These are phyloP conservation scores for Monosporozyma siamensis DNA, from an alignment of 805 yeast genomes.

Conservation along the genomic window DNA sequence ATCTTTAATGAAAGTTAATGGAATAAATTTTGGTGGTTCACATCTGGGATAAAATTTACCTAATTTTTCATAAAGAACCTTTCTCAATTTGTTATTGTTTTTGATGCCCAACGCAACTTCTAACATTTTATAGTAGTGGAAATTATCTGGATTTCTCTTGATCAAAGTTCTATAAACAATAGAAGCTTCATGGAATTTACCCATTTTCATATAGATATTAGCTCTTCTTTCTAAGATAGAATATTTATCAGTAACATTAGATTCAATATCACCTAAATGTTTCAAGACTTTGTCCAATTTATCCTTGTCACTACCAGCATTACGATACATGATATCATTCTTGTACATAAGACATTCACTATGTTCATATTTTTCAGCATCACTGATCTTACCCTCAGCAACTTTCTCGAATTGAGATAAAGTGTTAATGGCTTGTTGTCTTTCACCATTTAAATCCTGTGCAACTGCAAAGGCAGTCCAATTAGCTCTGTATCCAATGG, in stretches of 20 bases:
- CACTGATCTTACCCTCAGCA: slow-evolving; percentile 57
- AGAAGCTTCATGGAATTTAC: slow-evolving; percentile 54
- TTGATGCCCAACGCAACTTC: slow-evolving; percentile 51
- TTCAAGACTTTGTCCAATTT: slow-evolving; percentile 51
- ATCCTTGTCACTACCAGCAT: slow-evolving; percentile 40
- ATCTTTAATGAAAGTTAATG: slow-evolving; percentile 61
- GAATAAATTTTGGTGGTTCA: slow-evolving; percentile 71
- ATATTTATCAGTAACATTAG: slow-evolving; percentile 47
- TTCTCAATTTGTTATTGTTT: slow-evolving; percentile 41
- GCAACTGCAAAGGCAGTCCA: slow-evolving; percentile 89
- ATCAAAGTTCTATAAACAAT: slow-evolving; percentile 56
- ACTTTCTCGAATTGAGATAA: slow-evolving; percentile 67
- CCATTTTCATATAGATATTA: slow-evolving; percentile 48
- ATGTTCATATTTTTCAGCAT: slow-evolving; percentile 62
- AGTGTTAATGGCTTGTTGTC: slow-evolving; percentile 58
- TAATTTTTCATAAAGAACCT: slow-evolving; percentile 55
- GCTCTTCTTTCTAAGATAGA: slow-evolving; percentile 62
- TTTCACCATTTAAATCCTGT: slow-evolving; percentile 63
- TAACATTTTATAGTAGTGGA: slow-evolving; percentile 52
- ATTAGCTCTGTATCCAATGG: slow-evolving; percentile 76
- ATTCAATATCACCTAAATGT: slow-evolving; percentile 45
- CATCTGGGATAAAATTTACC: slow-evolving; percentile 68
- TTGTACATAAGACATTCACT: slow-evolving; percentile 74
- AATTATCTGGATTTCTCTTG: slow-evolving; percentile 79
- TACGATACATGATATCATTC: slow-evolving; percentile 51